Evolutionary conservation across 768 basidiomycete genomes (phyloP).

Genomic region (Russula brevipes): DNA sequence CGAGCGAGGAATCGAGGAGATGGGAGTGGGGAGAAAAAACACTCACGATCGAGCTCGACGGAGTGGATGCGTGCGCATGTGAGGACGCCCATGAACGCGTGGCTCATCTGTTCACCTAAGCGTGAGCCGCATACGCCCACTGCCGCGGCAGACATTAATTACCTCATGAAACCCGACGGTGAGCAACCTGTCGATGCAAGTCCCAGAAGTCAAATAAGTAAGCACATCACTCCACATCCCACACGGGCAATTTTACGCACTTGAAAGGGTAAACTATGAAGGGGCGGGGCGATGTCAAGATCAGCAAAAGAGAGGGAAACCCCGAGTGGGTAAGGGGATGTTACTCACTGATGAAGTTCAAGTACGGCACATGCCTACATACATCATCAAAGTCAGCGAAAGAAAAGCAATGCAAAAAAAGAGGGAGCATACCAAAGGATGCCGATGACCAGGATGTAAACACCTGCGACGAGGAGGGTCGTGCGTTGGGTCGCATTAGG

Average conservation of each 20-base stretch:
- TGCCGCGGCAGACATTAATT: neutral
- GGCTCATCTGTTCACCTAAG: slow-evolving; percentile 60
- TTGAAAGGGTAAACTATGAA: slow-evolving; percentile 83
- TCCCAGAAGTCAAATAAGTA: neutral
- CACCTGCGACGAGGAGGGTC: slow-evolving; percentile 76
- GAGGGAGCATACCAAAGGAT: slow-evolving; percentile 61
- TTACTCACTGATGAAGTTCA: slow-evolving; percentile 69
- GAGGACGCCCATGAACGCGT: slow-evolving; percentile 71
- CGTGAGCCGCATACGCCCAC: neutral
- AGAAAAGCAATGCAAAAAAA: neutral
- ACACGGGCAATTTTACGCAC: slow-evolving; percentile 41
- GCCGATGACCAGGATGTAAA: slow-evolving; percentile 69
- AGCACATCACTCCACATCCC: neutral
- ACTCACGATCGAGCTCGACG: slow-evolving; percentile 81
- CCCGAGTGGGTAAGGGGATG: neutral
- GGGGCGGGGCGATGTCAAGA: neutral
- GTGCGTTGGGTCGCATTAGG: slow-evolving; percentile 69
- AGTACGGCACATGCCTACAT: slow-evolving; percentile 68
- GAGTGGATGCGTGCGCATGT: slow-evolving; percentile 85
- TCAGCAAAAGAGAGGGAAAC: neutral
- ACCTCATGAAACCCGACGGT: slow-evolving; percentile 91
- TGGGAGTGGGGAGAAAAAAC: slow-evolving; percentile 14
- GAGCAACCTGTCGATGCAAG: slow-evolving; percentile 46
- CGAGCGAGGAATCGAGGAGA: neutral
- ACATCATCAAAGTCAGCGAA: neutral